Conservation (phyloP, 2,329 filamentous ascomycete species). For the Alternaria triticina region DNA sequence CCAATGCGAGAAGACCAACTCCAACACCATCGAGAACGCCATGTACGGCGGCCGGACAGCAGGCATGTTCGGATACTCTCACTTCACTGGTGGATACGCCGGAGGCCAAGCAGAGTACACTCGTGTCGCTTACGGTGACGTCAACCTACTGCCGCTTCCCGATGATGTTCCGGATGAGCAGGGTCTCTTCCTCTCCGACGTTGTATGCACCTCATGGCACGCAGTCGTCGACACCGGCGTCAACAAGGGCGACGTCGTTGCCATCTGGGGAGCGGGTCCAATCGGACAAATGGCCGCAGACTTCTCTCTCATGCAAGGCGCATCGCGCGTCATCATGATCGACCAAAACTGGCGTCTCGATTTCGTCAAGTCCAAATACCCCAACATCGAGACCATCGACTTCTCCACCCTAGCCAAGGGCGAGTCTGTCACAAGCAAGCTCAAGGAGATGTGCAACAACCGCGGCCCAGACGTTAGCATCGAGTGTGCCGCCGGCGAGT, state of each 20-base stretch:
- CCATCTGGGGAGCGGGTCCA: slow-evolving; percentile 86
- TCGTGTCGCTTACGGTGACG: slow-evolving; percentile 78
- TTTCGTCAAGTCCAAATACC: slow-evolving; percentile 69
- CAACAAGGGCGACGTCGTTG: slow-evolving; percentile 77
- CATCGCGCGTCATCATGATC: slow-evolving; percentile 77
- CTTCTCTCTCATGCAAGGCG: slow-evolving; percentile 73
- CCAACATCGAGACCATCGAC: slow-evolving; percentile 72
- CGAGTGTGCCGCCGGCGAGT: slow-evolving; percentile 71
- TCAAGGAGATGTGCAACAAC: slow-evolving; percentile 76
- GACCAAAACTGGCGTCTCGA: slow-evolving; percentile 76
- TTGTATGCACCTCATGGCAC: slow-evolving; percentile 80
- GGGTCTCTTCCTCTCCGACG: slow-evolving; percentile 79
- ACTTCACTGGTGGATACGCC: slow-evolving; percentile 85
- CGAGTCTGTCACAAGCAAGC: slow-evolving; percentile 70
- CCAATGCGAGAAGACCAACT: slow-evolving; percentile 80
- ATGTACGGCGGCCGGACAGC: slow-evolving; percentile 82
- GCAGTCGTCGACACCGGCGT: slow-evolving; percentile 83
- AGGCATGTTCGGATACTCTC: slow-evolving; percentile 65
- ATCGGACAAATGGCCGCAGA: slow-evolving; percentile 80
- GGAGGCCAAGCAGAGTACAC: slow-evolving; percentile 89
- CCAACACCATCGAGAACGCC: slow-evolving; percentile 71
- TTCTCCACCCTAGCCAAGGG: slow-evolving; percentile 68
- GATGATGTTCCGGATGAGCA: slow-evolving; percentile 85
- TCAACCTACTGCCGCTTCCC: slow-evolving; percentile 81
- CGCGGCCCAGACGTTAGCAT: slow-evolving; percentile 75